Evolutionary conservation across 345 rosid genomes (phyloP).

Genomic region (Acer campestre): DNA sequence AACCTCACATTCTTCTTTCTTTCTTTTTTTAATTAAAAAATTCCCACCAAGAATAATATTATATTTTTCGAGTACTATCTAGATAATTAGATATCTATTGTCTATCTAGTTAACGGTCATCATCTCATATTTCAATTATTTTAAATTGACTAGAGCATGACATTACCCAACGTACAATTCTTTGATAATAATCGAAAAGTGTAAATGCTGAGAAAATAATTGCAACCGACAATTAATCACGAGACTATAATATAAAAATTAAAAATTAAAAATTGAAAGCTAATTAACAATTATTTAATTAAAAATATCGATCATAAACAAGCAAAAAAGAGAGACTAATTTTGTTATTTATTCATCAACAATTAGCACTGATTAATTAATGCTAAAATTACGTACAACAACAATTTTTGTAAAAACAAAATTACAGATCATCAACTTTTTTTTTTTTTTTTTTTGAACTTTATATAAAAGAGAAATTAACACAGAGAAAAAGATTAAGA

Average conservation of each 20-base stretch:
- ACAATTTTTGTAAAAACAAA: constrained; percentile 17
- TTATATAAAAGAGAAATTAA: neutral
- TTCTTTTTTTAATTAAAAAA: no score
- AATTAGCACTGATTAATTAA: constrained; percentile 18
- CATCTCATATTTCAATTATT: no score
- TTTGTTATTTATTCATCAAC: neutral
- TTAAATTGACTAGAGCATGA: no score
- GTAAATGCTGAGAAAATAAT: neutral
- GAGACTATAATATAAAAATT: no score
- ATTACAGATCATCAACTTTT: constrained; percentile 26
- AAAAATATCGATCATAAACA: neutral
- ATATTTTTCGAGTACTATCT: no score
- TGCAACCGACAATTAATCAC: neutral
- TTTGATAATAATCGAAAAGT: no score
- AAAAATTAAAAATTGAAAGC: no score
- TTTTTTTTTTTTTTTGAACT: neutral
- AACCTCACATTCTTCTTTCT: no score
- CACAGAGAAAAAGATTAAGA: neutral
- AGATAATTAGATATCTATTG: no score
- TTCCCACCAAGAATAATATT: no score
- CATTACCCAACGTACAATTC: no score
- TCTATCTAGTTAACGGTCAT: no score
- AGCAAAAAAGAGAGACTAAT: neutral
- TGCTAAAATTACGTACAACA: constrained; percentile 19
- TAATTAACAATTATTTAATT: neutral